Conservation (phyloP, 192 early-diverging fungal genomes). For the Backusella liffmaniae region DNA sequence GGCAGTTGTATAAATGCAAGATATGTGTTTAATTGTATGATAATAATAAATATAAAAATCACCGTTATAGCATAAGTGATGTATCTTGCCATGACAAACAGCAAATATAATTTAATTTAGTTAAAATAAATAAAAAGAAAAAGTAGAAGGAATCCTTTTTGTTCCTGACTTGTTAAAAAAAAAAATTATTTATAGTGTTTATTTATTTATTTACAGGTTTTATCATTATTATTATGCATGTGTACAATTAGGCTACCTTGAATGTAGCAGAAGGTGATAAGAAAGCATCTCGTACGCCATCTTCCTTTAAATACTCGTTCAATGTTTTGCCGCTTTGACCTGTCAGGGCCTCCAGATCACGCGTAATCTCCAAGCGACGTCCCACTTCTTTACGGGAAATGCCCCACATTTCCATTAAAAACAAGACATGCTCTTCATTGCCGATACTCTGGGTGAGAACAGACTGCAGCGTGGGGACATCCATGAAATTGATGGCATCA, state of each 20-base stretch:
- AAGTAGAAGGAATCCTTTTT: not conserved
- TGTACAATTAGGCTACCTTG: constrained; percentile 9
- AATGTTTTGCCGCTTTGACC: constrained; percentile 36
- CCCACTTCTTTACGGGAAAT: constrained; percentile 27
- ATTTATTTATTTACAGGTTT: not conserved
- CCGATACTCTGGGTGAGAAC: constrained; percentile 29
- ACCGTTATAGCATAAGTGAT: not conserved
- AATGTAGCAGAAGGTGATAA: not conserved
- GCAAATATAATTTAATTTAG: not conserved
- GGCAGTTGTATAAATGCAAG: constrained; percentile 1
- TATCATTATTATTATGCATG: not conserved
- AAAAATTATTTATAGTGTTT: not conserved
- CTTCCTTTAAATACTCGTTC: constrained; percentile 32
- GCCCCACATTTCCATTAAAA: constrained; percentile 39
- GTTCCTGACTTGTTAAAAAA: not conserved
- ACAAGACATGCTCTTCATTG: constrained; percentile 33
- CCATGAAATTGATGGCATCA: constrained; percentile 28
- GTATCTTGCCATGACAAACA: not conserved
- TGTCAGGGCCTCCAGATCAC: constrained; percentile 34
- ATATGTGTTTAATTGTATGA: constrained; percentile 2
- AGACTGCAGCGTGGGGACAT: constrained; percentile 9
- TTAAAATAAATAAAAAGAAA: not conserved
- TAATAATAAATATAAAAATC: not conserved
- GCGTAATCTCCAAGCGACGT: constrained; percentile 37
- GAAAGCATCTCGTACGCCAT: constrained; percentile 21